Evolutionary conservation across 2,329 filamentous ascomycete genomes (phyloP), one percentile per base, ranked within the genome.

Genomic region (Diaporthe australafricana): DNA sequence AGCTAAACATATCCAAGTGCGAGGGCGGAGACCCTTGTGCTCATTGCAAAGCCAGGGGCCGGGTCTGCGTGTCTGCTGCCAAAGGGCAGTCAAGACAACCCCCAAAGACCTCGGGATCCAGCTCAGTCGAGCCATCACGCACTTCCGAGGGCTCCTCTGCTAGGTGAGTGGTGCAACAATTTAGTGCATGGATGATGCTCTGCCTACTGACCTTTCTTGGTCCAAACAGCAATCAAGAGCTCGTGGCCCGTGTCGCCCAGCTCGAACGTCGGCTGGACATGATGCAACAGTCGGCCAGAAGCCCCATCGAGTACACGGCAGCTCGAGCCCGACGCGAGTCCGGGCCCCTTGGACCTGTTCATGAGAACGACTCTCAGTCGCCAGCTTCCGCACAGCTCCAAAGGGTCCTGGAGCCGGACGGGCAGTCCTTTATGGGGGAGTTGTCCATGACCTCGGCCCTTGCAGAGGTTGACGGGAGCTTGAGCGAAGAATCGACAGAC

Each of bases 391-490:
- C 68, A 11, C 62, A 67, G 8, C 69, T 73, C 1, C 55, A 71
- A 17, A 68, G 38, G 20, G 63, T 68, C 4, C 32, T 72, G 12
- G 71, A 73, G 42, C 40, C 68, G 5, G 71, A 73, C 42, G 68
- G 71, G 3, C 71, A 73, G 68, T 71, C 68, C 3, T 73, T 73
- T 16, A 65, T 57, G 11, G 71, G 71, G 17, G 71, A 73, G 53
- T 48, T 73, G 11, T 73, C 71, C 8, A 71, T 73, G 62, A 70
- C 52, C 20, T 65, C 53, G 2, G 55, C 47, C 25, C 52, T 71
- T 8, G 30, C 50, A 12, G 71, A 55, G 9, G 67, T 62, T 3
- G 68, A 71, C 5, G 52, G 70, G 11, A 48, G 62, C 45, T 2
- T 70, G 12, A 50, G 68, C 40, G 25, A 53, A 4, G 65, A 55